Conservation (phyloP, 306 rosid species). For the Rubus idaeus region DNA sequence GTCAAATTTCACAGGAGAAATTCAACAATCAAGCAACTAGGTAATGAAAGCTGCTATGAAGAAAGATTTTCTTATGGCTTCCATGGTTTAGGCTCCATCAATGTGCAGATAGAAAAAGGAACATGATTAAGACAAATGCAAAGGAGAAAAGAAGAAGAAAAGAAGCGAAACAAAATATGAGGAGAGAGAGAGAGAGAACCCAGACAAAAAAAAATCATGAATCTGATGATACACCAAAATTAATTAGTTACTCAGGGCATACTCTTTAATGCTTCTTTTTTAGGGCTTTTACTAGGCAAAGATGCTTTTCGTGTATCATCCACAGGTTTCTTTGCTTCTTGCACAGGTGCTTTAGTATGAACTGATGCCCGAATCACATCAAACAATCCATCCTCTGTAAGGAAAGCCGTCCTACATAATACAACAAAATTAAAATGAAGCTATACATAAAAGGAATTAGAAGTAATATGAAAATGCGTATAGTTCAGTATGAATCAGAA, state of each 20-base stretch:
- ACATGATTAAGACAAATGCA: neutral
- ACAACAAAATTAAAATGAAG: neutral
- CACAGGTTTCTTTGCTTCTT: constrained; percentile 43
- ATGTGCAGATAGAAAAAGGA: neutral
- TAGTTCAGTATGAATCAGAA: constrained; percentile 18
- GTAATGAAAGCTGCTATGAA: neutral
- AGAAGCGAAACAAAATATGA: neutral
- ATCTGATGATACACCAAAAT: no score
- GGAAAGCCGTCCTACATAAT: constrained; percentile 61
- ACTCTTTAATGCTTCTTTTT: constrained; percentile 63
- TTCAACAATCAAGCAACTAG: neutral
- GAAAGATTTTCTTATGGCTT: neutral
- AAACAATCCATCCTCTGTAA: constrained; percentile 93
- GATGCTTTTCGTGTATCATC: constrained; percentile 41
- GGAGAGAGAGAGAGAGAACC: neutral
- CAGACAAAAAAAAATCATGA: neutral
- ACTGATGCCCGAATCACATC: constrained; percentile 66
- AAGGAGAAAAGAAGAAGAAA: neutral
- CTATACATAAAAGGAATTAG: constrained; percentile 20
- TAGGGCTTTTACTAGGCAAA: constrained; percentile 43
- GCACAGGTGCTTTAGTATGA: constrained; percentile 45
- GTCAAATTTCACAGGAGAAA: neutral
- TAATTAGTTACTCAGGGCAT: constrained; percentile 26
- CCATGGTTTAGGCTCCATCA: neutral
- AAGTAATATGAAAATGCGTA: constrained; percentile 12